phyloP scores from a whole-genome alignment of 768 basidiomycete species.

The Mycena amicta region DNA sequence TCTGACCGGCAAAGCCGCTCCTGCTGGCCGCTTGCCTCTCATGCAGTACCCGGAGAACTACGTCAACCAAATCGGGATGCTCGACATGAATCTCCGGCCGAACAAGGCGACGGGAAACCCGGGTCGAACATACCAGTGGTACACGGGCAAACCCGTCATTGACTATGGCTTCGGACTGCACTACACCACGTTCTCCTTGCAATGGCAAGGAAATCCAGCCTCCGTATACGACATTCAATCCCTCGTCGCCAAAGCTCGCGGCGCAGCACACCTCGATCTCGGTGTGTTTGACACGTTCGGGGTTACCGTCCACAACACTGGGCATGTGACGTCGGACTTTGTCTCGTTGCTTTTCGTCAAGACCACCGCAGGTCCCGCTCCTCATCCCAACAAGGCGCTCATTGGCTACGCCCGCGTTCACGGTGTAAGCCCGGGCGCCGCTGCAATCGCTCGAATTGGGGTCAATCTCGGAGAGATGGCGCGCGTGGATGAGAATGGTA shows the following conservation, averaged over 20 bases:
- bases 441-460: conserved; percentile 14
- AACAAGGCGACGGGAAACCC: conserved; percentile 43
- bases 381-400: conserved; percentile 54
- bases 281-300: conserved; percentile 51
- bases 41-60: conserved; percentile 59
- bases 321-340: conserved; percentile 54
- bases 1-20: conserved; percentile 50
- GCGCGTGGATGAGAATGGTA: conserved; percentile 10
- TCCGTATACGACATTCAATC: conserved; percentile 41
- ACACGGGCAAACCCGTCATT: conserved; percentile 50
- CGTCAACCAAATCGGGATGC: conserved; percentile 52
- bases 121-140: conserved; percentile 63
- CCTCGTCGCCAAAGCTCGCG: conserved; percentile 34
- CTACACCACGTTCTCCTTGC: conserved; percentile 51
- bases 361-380: conserved; percentile 50
- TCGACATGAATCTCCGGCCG: conserved; percentile 59
- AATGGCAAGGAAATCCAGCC: conserved; percentile 43
- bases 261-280: conserved; percentile 40
- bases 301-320: conserved; percentile 51
- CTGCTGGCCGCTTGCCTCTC: conserved; percentile 56
- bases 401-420: conserved; percentile 46
- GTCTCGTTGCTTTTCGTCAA: conserved; percentile 56
- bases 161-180: conserved; percentile 60
- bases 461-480: conserved; percentile 15
- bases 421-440: conserved; percentile 6